These are phyloP conservation scores for Kurtzmaniella quercitrusa DNA, from an alignment of 1,139 yeast species.

Conservation along the genomic window DNA sequence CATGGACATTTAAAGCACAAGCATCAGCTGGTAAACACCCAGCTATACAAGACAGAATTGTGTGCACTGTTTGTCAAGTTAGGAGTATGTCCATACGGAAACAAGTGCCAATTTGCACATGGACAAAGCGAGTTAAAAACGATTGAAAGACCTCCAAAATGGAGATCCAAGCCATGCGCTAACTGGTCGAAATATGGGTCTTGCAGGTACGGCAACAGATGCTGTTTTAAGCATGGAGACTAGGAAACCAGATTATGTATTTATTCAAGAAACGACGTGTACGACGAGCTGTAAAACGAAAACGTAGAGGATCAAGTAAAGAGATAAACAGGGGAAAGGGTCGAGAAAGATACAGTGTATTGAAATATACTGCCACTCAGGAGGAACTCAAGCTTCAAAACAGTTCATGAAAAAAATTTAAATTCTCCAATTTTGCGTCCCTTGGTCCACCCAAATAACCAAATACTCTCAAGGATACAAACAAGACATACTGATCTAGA, in stretches of 20 bases:
- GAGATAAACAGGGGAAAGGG: no score
- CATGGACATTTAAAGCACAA: conserved; percentile 6
- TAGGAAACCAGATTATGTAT: conserved; percentile 2
- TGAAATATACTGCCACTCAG: no score
- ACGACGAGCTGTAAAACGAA: background rate
- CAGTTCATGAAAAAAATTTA: no score
- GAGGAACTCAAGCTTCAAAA: no score
- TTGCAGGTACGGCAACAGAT: conserved; percentile 86
- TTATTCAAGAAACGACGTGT: conserved; percentile 1
- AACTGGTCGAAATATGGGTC: conserved; percentile 82
- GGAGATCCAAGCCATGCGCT: conserved; percentile 89
- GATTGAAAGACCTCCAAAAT: conserved; percentile 75
- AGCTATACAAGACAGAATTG: conserved; percentile 83
- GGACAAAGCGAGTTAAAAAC: conserved; percentile 72
- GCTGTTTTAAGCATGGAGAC: conserved; percentile 82
- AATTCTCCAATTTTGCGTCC: no score
- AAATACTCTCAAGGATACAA: no score
- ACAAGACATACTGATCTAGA: no score
- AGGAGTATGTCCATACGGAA: conserved; percentile 81
- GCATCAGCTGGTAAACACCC: conserved; percentile 49
- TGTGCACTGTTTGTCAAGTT: conserved; percentile 75
- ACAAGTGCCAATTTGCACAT: conserved; percentile 93
- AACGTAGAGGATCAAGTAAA: no score
- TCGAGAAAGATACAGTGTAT: no score
- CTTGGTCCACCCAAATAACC: no score